Evolutionary conservation across 176 grass and related monocot genomes (phyloP).

Genomic region (Rhipidocladum racemiflorum): DNA sequence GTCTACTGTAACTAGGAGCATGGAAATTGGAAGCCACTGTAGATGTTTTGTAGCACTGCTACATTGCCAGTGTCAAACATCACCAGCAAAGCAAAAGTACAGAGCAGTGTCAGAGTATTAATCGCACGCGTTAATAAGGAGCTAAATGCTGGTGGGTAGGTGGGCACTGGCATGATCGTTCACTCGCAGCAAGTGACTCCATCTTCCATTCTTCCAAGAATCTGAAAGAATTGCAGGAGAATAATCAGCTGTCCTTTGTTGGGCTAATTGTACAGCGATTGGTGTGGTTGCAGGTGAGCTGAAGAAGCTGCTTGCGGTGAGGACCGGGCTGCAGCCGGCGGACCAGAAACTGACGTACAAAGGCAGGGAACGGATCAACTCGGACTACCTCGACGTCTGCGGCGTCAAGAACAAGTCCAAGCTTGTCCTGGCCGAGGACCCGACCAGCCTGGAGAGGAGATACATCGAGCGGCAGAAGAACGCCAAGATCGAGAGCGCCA

Average conservation of each 20-base stretch:
- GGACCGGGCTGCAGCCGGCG: slow-evolving; percentile 66
- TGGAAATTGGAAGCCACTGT: no score
- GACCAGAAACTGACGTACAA: slow-evolving; percentile 79
- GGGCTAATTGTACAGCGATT: not conserved
- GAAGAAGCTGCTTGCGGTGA: slow-evolving; percentile 74
- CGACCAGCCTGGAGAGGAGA: slow-evolving; percentile 64
- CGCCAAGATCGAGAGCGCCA: slow-evolving; percentile 62
- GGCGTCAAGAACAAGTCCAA: slow-evolving; percentile 93
- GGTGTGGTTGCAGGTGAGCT: slow-evolving; percentile 56
- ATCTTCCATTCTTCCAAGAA: not conserved
- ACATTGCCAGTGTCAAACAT: not conserved
- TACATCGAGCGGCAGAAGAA: slow-evolving; percentile 71
- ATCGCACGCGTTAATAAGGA: not conserved
- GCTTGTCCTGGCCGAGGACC: slow-evolving; percentile 65
- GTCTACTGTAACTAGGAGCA: not conserved
- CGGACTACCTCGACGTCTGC: slow-evolving; percentile 66
- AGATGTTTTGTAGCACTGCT: not conserved
- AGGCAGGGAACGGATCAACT: slow-evolving; percentile 55
- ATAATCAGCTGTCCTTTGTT: not conserved
- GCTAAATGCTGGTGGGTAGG: not conserved
- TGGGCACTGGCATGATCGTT: not conserved
- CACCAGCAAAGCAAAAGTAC: slow-evolving; percentile 1
- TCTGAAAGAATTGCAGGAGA: not conserved
- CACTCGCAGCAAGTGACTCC: not conserved
- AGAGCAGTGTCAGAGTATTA: not conserved